Percentiles rank a stretch among this genome's conserved stretches.
Conservation (phyloP, 345 rosid species). For the Cochlearia excelsa region DNA sequence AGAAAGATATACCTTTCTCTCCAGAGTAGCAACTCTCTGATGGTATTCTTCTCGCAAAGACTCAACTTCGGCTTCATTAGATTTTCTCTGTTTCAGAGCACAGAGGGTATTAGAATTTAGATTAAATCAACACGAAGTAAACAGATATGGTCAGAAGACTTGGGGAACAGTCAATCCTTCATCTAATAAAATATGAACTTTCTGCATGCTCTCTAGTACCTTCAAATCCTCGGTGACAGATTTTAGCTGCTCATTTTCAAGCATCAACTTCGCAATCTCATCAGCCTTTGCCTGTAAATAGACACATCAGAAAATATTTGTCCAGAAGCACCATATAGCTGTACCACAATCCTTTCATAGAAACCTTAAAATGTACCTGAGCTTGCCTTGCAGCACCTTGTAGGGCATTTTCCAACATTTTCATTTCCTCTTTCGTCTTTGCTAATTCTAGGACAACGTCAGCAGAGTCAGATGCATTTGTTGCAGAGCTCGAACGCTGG, state of each 20-base stretch:
- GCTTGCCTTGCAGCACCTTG: slow-evolving; percentile 99
- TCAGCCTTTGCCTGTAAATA: slow-evolving; percentile 92
- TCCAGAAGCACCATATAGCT: slow-evolving; percentile 21
- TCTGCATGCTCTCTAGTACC: slow-evolving; percentile 45
- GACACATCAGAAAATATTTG: slow-evolving; percentile 1
- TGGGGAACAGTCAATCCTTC: slow-evolving; percentile 8
- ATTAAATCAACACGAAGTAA: slow-evolving; percentile 20
- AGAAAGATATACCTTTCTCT: slow-evolving; percentile 70
- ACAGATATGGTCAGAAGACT: slow-evolving; percentile 7
- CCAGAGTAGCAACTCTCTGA: slow-evolving; percentile 91
- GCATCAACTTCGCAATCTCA: slow-evolving; percentile 92
- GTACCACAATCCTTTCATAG: slow-evolving; percentile 17
- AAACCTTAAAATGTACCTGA: slow-evolving; percentile 60
- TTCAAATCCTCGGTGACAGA: slow-evolving; percentile 72
- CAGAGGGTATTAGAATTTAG: slow-evolving; percentile 29
- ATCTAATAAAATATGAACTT: slow-evolving; percentile 24
- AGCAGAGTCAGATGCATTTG: slow-evolving; percentile 41
- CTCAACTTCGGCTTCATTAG: slow-evolving; percentile 89
- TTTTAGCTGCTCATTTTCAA: slow-evolving; percentile 93
- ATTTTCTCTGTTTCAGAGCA: slow-evolving; percentile 65
- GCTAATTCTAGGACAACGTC: slow-evolving; percentile 58
- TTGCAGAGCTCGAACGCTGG: slow-evolving; percentile 45
- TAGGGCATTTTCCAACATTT: slow-evolving; percentile 92
- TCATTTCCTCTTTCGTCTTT: slow-evolving; percentile 79
- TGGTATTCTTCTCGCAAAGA: slow-evolving; percentile 96